A percentile compares a stretch with the other conserved stretches of the same genome.
phyloP scores from a whole-genome alignment of 2,329 filamentous ascomycete species.

The Periconia macrospinosa region DNA sequence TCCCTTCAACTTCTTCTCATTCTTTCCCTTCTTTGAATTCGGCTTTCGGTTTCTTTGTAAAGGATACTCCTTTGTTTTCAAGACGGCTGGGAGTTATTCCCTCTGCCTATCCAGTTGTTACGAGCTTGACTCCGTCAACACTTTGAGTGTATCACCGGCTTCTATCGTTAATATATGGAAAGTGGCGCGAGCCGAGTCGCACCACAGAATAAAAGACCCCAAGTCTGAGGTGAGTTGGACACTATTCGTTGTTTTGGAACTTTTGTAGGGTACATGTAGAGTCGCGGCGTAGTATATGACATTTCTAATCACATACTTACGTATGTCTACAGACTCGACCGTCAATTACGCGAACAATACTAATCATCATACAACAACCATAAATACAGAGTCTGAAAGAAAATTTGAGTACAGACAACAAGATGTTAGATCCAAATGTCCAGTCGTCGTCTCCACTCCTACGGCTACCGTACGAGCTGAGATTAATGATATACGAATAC shows the following conservation, averaged over 20 bases:
- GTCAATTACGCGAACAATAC: neutral
- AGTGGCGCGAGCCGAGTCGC: neutral
- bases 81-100: too few relatives aligned
- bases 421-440: slow-evolving; percentile 9
- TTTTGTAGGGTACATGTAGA: too few relatives aligned
- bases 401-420: neutral
- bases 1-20: too few relatives aligned
- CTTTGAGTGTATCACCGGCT: neutral
- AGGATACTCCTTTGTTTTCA: neutral
- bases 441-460: slow-evolving; percentile 38
- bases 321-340: neutral
- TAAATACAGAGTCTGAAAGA: neutral
- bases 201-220: neutral
- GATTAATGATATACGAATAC: slow-evolving; percentile 50
- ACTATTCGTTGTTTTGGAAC: neutral
- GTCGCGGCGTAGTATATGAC: too few relatives aligned
- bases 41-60: neutral
- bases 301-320: neutral
- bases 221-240: neutral
- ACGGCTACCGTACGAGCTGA: slow-evolving; percentile 50
- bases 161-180: neutral
- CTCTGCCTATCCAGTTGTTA: too few relatives aligned
- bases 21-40: too few relatives aligned
- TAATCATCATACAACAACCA: too few relatives aligned
- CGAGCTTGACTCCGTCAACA: too few relatives aligned